A percentile compares a stretch with the other conserved stretches of the same genome.
Conservation (phyloP, 371 early-diverging fungal genomes). For the Blakeslea trispora region DNA sequence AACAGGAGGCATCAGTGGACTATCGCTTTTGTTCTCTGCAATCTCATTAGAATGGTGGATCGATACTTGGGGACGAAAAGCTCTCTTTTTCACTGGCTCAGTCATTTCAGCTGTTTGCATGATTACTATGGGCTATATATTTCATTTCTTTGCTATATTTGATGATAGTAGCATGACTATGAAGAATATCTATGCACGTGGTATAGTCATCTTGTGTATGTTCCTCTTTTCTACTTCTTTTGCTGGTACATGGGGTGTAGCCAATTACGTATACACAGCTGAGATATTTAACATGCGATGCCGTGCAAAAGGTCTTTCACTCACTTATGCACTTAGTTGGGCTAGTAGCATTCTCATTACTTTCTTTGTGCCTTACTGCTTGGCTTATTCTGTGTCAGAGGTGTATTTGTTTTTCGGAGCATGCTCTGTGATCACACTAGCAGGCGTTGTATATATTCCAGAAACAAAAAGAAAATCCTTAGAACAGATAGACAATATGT, state of each 20-base stretch:
- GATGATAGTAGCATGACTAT: constrained; percentile 21
- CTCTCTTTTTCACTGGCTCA: constrained; percentile 42
- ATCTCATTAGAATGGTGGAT: constrained; percentile 58
- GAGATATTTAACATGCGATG: constrained; percentile 58
- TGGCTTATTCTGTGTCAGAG: constrained; percentile 56
- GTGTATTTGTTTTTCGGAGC: constrained; percentile 59
- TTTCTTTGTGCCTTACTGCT: constrained; percentile 37
- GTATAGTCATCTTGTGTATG: constrained; percentile 39
- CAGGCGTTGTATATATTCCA: constrained; percentile 47
- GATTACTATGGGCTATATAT: constrained; percentile 42
- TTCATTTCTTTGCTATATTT: constrained; percentile 28
- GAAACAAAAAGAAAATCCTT: constrained; percentile 58
- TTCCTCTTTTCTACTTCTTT: constrained; percentile 47
- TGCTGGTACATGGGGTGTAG: constrained; percentile 58
- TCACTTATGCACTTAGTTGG: constrained; percentile 68
- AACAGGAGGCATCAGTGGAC: constrained; percentile 39
- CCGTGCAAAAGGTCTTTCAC: constrained; percentile 44
- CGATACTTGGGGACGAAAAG: constrained; percentile 44
- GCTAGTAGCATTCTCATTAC: constrained; percentile 49
- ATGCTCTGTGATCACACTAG: constrained; percentile 33
- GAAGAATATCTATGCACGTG: constrained; percentile 26
- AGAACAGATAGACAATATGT: constrained; percentile 53
- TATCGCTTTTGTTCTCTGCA: constrained; percentile 50
- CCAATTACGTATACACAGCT: constrained; percentile 64
- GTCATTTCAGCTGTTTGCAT: constrained; percentile 35